Conservation (phyloP, 805 yeast genomes). For the Tanozyma kutaoensis region DNA sequence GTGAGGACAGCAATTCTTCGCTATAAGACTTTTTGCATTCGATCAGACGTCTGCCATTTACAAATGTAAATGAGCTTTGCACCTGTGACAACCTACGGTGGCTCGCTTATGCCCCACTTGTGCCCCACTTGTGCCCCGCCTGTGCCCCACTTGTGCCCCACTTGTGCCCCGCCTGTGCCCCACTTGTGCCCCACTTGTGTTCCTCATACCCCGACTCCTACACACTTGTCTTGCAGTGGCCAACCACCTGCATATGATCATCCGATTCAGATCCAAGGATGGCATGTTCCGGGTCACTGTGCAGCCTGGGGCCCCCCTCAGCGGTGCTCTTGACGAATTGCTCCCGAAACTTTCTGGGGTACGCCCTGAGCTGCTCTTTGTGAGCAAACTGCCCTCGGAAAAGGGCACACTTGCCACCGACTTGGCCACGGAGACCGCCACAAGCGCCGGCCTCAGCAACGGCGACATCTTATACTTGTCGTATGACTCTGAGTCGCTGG, state of each 20-base stretch:
- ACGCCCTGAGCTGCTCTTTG: constrained; percentile 12
- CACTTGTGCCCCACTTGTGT: too few species aligned
- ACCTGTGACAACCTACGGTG: too few species aligned
- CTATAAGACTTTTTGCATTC: too few species aligned
- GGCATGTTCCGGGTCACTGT: constrained; percentile 66
- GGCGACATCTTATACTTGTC: constrained; percentile 43
- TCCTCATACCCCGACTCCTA: too few species aligned
- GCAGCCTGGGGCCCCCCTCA: constrained; percentile 31
- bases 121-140: too few species aligned
- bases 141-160: too few species aligned
- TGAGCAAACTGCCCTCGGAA: constrained; percentile 34
- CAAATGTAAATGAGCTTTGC: too few species aligned
- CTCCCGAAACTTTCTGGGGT: constrained; percentile 9
- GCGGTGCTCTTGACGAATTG: constrained; percentile 28
- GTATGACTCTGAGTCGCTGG: constrained; percentile 11
- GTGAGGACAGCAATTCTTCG: too few species aligned
- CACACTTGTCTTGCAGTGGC: too few species aligned
- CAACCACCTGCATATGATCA: constrained; percentile 12
- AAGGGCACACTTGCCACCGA: constrained; percentile 22
- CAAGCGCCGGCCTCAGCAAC: constrained; percentile 33
- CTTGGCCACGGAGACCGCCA: constrained; percentile 10
- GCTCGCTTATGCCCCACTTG: too few species aligned
- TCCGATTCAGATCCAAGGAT: constrained; percentile 73
- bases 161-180: too few species aligned
- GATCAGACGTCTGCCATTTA: too few species aligned